Base-by-base conservation (phyloP, 2,329 filamentous ascomycete species). In the Hypocrella siamensis region DNA sequence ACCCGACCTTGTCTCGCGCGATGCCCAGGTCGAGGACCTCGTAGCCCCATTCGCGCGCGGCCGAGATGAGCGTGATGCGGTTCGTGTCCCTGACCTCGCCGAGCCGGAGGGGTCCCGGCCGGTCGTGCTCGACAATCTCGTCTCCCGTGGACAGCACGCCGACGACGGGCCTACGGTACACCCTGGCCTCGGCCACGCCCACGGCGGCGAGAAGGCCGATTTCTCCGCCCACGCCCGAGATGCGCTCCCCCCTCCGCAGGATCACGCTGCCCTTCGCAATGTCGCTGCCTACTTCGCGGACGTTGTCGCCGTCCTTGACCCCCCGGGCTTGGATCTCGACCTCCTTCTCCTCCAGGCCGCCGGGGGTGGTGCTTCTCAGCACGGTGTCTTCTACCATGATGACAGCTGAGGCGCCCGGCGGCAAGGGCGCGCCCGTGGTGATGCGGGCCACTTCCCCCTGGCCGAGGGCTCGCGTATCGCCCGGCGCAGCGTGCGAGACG, bases 71-170 rank as follows among this genome's bases (percentile, higher is more conserved):
- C 0, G 85, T 86, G 2, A 86, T 83, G 10, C 90, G 71, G 48
- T 98, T 98, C 4, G 83, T 93, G 52, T 98, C 90, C 34, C 90
- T 70, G 15, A 98, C 90, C 53, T 96, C 83, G 24, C 90, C 90
- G 0, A 81, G 61, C 4, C 65, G 65, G 7, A 96, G 60, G 0
- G 62, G 57, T 0, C 68, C 71, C 0, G 70, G 61, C 17, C 68
- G 60, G 36, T 78, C 61, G 45, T 90, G 77, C 38, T 78, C 70
- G 5, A 94, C 77, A 31, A 98, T 82, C 53, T 98, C 90, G 48
- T 98, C 88, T 16, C 90, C 90, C 0, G 90, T 98, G 31, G 86
- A 94, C 14, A 98, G 57, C 2, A 98, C 75, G 5, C 86, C 90
- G 6, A 98, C 65, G 7, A 82, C 58, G 1, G 90, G 88, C 33